Evolutionary conservation across 2,329 filamentous ascomycete genomes (phyloP).

Genomic region (Sphaerulina musiva): DNA sequence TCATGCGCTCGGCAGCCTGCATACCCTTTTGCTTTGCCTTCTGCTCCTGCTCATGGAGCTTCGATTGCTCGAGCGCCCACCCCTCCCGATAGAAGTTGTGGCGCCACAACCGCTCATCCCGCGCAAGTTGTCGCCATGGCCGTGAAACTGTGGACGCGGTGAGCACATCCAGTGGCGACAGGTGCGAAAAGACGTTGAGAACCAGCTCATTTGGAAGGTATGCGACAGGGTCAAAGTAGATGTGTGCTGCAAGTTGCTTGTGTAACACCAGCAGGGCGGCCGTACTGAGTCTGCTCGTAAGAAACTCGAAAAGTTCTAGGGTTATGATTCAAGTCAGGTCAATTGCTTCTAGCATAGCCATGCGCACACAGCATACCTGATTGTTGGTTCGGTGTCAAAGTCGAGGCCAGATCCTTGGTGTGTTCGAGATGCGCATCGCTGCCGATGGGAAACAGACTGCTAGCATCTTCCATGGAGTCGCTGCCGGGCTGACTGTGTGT

Average conservation of each 20-base stretch:
- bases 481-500: conserved; percentile 45
- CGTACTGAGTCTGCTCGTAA: neutral
- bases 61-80: conserved; percentile 49
- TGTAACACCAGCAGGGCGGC: conserved; percentile 6
- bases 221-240: conserved; percentile 82
- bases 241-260: conserved; percentile 49
- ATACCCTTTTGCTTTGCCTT: conserved; percentile 16
- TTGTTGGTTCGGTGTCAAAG: neutral
- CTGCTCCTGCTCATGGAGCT: conserved; percentile 22
- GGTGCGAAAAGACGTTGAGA: conserved; percentile 77
- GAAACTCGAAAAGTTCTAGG: neutral
- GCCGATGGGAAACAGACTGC: conserved; percentile 20
- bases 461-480: conserved; percentile 25
- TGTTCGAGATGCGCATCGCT: conserved; percentile 7
- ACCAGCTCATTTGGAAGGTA: conserved; percentile 86
- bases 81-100: conserved; percentile 76
- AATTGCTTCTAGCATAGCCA: neutral
- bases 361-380: neutral
- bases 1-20: conserved; percentile 36
- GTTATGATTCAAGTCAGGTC: neutral
- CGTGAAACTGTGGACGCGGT: conserved; percentile 71
- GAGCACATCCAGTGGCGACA: conserved; percentile 74
- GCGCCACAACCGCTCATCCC: conserved; percentile 83
- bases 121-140: conserved; percentile 71
- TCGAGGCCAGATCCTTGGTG: neutral